Evolutionary conservation across 805 yeast genomes (phyloP).

Genomic region (Nakazawaea sp.): DNA sequence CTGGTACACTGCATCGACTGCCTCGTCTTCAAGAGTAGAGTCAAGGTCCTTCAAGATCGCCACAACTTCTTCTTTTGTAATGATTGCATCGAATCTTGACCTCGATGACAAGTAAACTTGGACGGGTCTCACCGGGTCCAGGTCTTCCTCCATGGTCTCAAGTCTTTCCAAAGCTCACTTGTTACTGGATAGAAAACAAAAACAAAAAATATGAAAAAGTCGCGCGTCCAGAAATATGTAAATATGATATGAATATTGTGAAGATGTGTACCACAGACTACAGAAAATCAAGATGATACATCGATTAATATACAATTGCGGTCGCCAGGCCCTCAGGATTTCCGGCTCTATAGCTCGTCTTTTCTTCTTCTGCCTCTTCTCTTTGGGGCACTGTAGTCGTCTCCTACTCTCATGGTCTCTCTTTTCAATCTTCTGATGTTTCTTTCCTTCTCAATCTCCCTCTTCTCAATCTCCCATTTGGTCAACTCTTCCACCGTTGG

Average conservation of each 20-base stretch:
- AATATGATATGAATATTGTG: no score
- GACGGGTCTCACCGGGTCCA: conserved; percentile 12
- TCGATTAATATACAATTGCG: no score
- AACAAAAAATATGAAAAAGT: background rate
- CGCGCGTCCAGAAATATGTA: no score
- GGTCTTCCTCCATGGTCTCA: conserved; percentile 22
- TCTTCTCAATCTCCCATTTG: conserved; percentile 88
- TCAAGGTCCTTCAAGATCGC: background rate
- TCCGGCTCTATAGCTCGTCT: no score
- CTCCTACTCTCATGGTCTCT: conserved; percentile 74
- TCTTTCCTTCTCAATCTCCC: conserved; percentile 93
- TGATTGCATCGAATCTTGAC: conserved; percentile 7
- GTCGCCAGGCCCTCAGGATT: no score
- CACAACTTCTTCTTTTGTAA: conserved; percentile 6
- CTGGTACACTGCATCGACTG: conserved; percentile 1
- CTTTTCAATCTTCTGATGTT: conserved; percentile 87
- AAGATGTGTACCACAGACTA: no score
- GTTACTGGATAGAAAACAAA: no score
- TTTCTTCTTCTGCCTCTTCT: conserved; percentile 24
- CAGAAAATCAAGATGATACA: no score
- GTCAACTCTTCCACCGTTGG: conserved; percentile 83
- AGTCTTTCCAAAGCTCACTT: background rate
- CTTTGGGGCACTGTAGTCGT: conserved; percentile 25
- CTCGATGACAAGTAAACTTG: conserved; percentile 9
- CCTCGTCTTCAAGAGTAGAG: background rate